Evolutionary conservation across 805 yeast genomes (phyloP), one percentile per base, ranked within the genome.

Genomic region (Lipomyces orientalis): DNA sequence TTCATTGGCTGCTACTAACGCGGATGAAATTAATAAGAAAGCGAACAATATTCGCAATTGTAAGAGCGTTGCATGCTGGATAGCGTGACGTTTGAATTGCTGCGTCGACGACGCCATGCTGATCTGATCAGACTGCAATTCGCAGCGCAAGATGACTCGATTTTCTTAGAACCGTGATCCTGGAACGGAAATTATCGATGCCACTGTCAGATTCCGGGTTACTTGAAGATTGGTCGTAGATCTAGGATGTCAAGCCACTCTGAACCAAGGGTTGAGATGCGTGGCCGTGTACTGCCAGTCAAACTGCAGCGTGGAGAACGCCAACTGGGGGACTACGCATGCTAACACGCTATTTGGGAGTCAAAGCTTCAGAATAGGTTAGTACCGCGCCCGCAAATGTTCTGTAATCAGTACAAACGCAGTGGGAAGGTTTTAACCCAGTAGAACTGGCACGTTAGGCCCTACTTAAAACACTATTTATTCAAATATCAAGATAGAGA

Each of bases 1-100:
- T 7, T 54, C 35, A 54, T 54, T 54, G 33, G 57, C 57, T 31
- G 4, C 19, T 31, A 54, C 57, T 43, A 43, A 43, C n/a, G 22
- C n/a, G 49, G 49, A n/a, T n/a, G n/a, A 8, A 16, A 43, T 6
- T 43, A 43, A 43, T n/a, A 43, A 43, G n/a, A 43, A 43, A 2
- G 49, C 49, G 22, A 43, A 43, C 16, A 43, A n/a, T 19, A 9
- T 43, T 43, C 22, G 49, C 16, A 43, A 19, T 43, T 19, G 19
- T 22, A 12, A 43, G 22, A 9, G 22, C 9, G 19, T 2, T n/a
- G 49, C n/a, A 43, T 19, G 49, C 49, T 19, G 49, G 10, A 43
- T 43, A 16, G 0, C 8, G 49, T 22, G 49, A 43, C 49, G 10
- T 22, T 6, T 6, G 25, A 43, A 12, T 37, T 12, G 49, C 6